These are phyloP conservation scores for Pelargonium australe DNA, from an alignment of 441 rosid species.

Conservation along the genomic window DNA sequence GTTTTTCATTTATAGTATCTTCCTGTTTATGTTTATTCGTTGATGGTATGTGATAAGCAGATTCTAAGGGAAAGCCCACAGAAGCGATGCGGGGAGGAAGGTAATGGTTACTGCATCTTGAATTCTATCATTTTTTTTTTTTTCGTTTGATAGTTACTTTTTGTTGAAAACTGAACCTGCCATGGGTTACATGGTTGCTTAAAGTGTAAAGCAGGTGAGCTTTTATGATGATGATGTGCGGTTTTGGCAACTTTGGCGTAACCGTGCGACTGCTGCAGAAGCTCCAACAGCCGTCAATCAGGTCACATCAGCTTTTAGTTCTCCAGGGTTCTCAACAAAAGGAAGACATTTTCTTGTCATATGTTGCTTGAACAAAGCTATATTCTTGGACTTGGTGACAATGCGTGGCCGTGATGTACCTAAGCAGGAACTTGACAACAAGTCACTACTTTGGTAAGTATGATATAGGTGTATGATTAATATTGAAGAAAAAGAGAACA, in stretches of 20 bases:
- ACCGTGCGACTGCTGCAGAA: conserved; percentile 89
- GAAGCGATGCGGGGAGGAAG: conserved; percentile 98
- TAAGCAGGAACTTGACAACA: conserved; percentile 92
- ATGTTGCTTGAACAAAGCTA: conserved; percentile 92
- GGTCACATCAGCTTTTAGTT: conserved; percentile 71
- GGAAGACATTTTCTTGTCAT: conserved; percentile 96
- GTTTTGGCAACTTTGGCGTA: conserved; percentile 92
- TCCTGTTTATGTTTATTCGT: not conserved
- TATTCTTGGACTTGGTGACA: conserved; percentile 90
- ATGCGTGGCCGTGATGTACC: conserved; percentile 98
- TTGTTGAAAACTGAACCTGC: conserved; percentile 3
- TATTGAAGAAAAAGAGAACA: too few relatives aligned
- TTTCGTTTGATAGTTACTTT: not conserved
- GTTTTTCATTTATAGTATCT: not conserved
- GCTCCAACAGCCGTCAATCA: conserved; percentile 78
- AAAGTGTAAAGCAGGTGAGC: conserved; percentile 94
- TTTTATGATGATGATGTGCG: conserved; percentile 94
- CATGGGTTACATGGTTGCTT: conserved; percentile 13
- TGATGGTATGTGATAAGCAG: conserved; percentile 28
- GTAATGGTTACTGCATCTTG: conserved; percentile 29
- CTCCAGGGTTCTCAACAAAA: conserved; percentile 86
- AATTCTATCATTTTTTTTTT: not conserved
- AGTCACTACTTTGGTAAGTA: conserved; percentile 81
- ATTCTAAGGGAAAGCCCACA: conserved; percentile 70
- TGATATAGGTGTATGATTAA: not conserved